Percentiles rank a stretch among this genome's conserved stretches.
These are phyloP conservation scores for Dothistroma septosporum DNA, from an alignment of 2,329 filamentous ascomycete genomes.

Conservation along the genomic window DNA sequence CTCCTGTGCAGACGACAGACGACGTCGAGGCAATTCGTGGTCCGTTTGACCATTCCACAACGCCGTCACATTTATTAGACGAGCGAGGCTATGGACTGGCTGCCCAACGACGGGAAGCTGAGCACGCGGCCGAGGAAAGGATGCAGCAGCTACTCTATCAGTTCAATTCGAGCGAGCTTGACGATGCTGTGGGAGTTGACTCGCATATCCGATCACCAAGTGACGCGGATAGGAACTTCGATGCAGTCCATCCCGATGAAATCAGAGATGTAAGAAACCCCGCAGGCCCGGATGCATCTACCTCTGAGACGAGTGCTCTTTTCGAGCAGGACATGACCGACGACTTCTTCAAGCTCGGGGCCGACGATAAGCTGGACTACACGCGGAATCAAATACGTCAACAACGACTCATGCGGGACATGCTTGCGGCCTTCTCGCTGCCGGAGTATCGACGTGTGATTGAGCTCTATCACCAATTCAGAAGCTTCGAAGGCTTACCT, in stretches of 20 bases:
- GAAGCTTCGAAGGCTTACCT: slow-evolving; percentile 23
- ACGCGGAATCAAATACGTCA: not conserved
- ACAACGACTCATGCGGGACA: slow-evolving; percentile 18
- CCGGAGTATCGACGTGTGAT: slow-evolving; percentile 22
- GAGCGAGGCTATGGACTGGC: not conserved
- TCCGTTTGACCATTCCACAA: not conserved
- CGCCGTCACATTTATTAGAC: not conserved
- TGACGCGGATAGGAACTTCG: not conserved
- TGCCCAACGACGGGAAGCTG: not conserved
- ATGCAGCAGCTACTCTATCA: not conserved
- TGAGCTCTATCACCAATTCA: slow-evolving; percentile 23
- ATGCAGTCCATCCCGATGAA: not conserved
- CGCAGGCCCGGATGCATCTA: too few relatives aligned
- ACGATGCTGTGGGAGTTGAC: not conserved
- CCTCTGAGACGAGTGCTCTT: not conserved
- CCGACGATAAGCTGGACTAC: not conserved
- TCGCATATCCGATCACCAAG: not conserved
- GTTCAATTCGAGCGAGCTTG: not conserved
- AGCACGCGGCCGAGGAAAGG: not conserved
- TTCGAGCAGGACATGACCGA: not conserved
- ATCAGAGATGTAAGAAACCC: too few relatives aligned
- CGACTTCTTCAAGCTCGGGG: not conserved
- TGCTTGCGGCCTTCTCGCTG: slow-evolving; percentile 27
- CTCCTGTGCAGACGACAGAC: too few relatives aligned
- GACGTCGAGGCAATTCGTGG: too few relatives aligned